phyloP scores from a whole-genome alignment of 2,329 filamentous ascomycete genomes.

The Didymella pomorum region DNA sequence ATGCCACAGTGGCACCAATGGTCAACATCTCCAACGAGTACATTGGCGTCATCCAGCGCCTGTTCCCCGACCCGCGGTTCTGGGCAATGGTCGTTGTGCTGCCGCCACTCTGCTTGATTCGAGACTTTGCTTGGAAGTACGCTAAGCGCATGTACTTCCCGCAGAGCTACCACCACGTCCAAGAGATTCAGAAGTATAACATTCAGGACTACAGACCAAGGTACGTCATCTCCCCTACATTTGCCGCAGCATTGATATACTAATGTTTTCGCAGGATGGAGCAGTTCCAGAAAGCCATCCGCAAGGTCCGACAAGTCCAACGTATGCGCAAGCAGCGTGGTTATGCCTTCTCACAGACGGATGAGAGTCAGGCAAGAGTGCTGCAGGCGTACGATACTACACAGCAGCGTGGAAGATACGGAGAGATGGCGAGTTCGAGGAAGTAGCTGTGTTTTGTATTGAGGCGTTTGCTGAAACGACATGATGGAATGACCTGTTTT shows the following conservation, averaged over 20 bases:
- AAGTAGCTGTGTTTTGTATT: slow-evolving; percentile 24
- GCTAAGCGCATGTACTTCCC: slow-evolving; percentile 96
- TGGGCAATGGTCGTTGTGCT: slow-evolving; percentile 89
- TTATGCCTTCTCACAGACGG: slow-evolving; percentile 97
- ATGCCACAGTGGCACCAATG: slow-evolving; percentile 85
- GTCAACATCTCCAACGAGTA: slow-evolving; percentile 84
- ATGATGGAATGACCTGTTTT: slow-evolving; percentile 15
- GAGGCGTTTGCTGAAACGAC: not conserved
- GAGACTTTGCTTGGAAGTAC: slow-evolving; percentile 98
- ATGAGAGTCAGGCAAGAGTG: slow-evolving; percentile 93
- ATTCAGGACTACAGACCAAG: slow-evolving; percentile 98
- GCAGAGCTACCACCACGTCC: slow-evolving; percentile 95
- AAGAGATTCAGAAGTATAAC: slow-evolving; percentile 99
- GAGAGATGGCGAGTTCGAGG: slow-evolving; percentile 82
- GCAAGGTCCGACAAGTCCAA: slow-evolving; percentile 97
- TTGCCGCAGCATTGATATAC: not conserved
- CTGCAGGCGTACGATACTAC: slow-evolving; percentile 98
- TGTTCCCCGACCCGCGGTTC: slow-evolving; percentile 85
- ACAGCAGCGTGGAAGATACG: slow-evolving; percentile 86
- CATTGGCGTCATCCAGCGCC: slow-evolving; percentile 78
- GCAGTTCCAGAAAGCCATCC: slow-evolving; percentile 99
- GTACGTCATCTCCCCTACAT: slow-evolving; percentile 60
- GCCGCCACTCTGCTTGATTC: slow-evolving; percentile 79
- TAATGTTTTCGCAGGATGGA: slow-evolving; percentile 75
- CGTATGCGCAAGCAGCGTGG: slow-evolving; percentile 99